These are phyloP conservation scores for Rhizopus arrhizus DNA, from an alignment of 371 early-diverging fungal genomes.

Conservation along the genomic window DNA sequence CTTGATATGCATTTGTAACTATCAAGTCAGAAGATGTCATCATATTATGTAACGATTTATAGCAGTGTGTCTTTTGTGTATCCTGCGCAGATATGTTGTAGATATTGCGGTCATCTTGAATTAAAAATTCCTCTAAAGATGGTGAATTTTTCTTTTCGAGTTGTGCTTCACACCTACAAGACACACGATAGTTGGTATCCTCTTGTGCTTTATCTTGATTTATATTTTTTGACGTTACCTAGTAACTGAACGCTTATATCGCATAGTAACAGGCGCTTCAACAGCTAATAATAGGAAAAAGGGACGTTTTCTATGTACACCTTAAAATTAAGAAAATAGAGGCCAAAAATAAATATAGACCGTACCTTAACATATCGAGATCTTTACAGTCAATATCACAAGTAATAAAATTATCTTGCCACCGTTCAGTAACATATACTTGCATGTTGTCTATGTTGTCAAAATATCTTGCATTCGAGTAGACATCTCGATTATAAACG, in stretches of 20 bases:
- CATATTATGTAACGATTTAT: constrained; percentile 44
- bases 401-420: constrained; percentile 74
- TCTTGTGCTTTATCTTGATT: neutral
- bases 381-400: constrained; percentile 55
- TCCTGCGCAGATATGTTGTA: constrained; percentile 37
- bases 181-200: neutral
- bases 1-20: constrained; percentile 60
- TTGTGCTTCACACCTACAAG: constrained; percentile 1
- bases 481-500: constrained; percentile 12
- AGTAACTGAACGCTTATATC: constrained; percentile 61
- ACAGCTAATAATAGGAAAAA: constrained; percentile 84
- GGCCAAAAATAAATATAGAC: neutral
- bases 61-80: neutral
- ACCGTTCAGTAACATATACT: constrained; percentile 64
- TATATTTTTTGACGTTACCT: constrained; percentile 27
- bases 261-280: constrained; percentile 74
- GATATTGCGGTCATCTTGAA: constrained; percentile 42
- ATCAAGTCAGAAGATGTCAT: constrained; percentile 60
- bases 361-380: constrained; percentile 36
- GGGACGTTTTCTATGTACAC: constrained; percentile 73
- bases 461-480: constrained; percentile 36
- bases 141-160: neutral
- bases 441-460: constrained; percentile 54
- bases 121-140: constrained; percentile 37
- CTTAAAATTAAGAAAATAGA: constrained; percentile 8